Conservation (phyloP, 192 early-diverging fungal species). For the Gonapodya prolifera region DNA sequence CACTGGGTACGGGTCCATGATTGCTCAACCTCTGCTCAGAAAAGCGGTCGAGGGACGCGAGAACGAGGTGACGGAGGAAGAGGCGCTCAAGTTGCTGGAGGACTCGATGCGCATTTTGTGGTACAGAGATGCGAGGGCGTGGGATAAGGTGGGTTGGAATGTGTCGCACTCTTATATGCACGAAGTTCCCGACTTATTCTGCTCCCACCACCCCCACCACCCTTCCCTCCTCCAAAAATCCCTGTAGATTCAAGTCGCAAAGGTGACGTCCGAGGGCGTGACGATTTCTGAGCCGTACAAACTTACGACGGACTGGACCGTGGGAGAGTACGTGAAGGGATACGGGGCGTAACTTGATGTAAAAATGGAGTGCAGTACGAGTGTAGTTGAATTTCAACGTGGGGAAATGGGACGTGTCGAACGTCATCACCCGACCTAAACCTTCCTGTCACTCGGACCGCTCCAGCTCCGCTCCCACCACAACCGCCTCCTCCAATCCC, state of each 20-base stretch:
- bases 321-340: slow-evolving; percentile 67
- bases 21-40: slow-evolving; percentile 85
- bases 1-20: slow-evolving; percentile 83
- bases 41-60: slow-evolving; percentile 79
- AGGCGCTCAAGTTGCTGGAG: slow-evolving; percentile 72
- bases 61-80: slow-evolving; percentile 76
- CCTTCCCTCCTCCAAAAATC: background rate
- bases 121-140: slow-evolving; percentile 84
- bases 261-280: slow-evolving; percentile 67
- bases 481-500: too few relatives aligned
- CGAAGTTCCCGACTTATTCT: background rate
- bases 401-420: too few relatives aligned
- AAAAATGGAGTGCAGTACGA: too few relatives aligned
- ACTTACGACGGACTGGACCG: slow-evolving; percentile 78
- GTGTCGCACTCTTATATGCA: background rate
- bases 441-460: too few relatives aligned
- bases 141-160: slow-evolving; percentile 61
- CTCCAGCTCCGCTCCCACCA: too few relatives aligned
- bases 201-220: background rate
- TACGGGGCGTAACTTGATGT: too few relatives aligned
- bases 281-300: slow-evolving; percentile 78
- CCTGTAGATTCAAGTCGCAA: slow-evolving; percentile 77
- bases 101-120: slow-evolving; percentile 85
- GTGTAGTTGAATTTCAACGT: too few relatives aligned
- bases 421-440: too few relatives aligned